Evolutionary conservation across 1,284 basidiomycete species (phyloP).

Genomic region (Melampsora americana): DNA sequence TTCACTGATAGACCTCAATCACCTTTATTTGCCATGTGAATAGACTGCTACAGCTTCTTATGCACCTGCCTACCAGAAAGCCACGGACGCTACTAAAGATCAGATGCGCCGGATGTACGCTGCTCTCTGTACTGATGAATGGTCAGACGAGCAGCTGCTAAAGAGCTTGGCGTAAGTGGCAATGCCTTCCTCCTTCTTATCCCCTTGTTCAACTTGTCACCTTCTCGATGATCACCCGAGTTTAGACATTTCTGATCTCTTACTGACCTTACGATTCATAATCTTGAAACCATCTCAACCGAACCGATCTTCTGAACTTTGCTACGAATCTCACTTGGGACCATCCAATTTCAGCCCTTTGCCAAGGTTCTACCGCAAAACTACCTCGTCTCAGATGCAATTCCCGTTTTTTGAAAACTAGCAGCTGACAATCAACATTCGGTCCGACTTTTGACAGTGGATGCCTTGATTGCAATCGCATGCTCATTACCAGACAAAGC

Average conservation of each 20-base stretch:
- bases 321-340: no score
- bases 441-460: conserved; percentile 89
- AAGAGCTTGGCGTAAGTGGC: conserved; percentile 83
- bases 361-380: conserved; percentile 53
- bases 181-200: no score
- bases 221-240: no score
- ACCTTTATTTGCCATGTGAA: conserved; percentile 58
- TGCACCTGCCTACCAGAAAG: conserved; percentile 80
- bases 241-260: no score
- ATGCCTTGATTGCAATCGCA: conserved; percentile 90
- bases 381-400: conserved; percentile 70
- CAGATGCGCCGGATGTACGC: no score
- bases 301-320: no score
- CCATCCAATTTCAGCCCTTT: conserved; percentile 51
- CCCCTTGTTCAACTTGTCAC: no score
- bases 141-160: conserved; percentile 94
- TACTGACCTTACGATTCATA: no score
- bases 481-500: no score
- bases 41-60: conserved; percentile 94
- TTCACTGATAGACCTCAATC: background rate
- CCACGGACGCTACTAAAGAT: conserved; percentile 71
- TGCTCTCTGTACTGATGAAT: no score
- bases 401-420: conserved; percentile 90
- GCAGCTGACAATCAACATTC: conserved; percentile 98
- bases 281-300: no score